Evolutionary conservation across 306 rosid species (phyloP), one percentile per base, ranked within the genome.

Genomic region (Glycine latifolia): DNA sequence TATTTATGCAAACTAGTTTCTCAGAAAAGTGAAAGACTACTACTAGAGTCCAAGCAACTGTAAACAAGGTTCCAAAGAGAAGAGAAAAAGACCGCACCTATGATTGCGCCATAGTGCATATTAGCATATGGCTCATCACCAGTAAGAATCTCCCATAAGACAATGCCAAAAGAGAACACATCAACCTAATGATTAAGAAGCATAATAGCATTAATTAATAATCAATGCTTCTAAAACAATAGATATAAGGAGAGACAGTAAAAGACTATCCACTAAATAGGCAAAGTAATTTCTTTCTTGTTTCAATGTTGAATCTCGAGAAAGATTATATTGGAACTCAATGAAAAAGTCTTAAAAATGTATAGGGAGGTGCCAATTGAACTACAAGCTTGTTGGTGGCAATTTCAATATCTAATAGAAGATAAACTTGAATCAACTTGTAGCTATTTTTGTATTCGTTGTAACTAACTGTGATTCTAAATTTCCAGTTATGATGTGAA

Each of bases 61-160:
- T 47, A 10, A 74, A 72, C 61, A 71, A 26, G 37, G 33, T 54
- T 53, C 49, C 31, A 62, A 68, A 50, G 47, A 62, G 47, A 63
- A 54, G 79, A 63, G 84, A 61, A 35, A 71, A 62, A 63, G 31
- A 58, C 39, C 78, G 52, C 26, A 92, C 97, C 97, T 86, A 95
- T 95, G 54, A 95, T 95, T 43, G 97, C 99, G 73, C 97, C 99
- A 59, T 90, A 95, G 84, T 95, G 99, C 99, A 95, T 95, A 88
- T 95, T 90, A 72, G 97, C 97, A 67, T 95, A 93, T 16, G 97
- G 99, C 85, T 95, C 99, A 79, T 95, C 97, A 14, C 99, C 97
- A 0, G 99, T 95, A 75, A 95, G 95, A 83, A 95, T 93, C 89
- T 95, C 97, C 99, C 99, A 95, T 41, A 95, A 79, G 33, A 91